Evolutionary conservation across 2,329 filamentous ascomycete genomes (phyloP), one percentile per base, ranked within the genome.

Genomic region (Colletotrichum sp.): DNA sequence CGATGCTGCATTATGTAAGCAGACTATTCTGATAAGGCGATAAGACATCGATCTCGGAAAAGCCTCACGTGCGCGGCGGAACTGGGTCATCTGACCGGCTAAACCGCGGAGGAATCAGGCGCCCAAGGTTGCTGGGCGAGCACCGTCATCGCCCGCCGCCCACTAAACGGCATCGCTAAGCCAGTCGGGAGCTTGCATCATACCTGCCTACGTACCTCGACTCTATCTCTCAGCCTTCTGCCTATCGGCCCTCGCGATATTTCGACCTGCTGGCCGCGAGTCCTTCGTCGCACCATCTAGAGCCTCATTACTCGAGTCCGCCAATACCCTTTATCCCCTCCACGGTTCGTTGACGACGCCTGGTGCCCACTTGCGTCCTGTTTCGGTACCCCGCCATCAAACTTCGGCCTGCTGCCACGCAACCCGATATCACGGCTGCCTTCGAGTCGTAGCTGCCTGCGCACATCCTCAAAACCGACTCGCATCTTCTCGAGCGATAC

Each of bases 301-400:
- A 62, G 56, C 32, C 24, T 64, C 30, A 34, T 21, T 26, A 68
- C 8, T 30, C 30, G 32, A 21, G 28, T 60, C 56, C 38, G 13
- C 15, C 48, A 38, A 26, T n/a, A 69, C 28, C 28, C 18, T 48
- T 58, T n/a, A 32, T 48, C 36, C 36, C 18, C 26, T 62, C 65
- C 34, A 32, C 70, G 64, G 48, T 30, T 38, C 36, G 70, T 55
- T 73, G 64, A 73, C 21, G 65, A 76, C 70, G 65, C 32, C 69
- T 52, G 38, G 70, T 73, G 64, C 65, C 70, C 66, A 73, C 61
- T 71, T 71, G 71, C 55, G 62, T 74, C 52, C 66, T 55, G 66
- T 76, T 70, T 76, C 66, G 70, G 74, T 66, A 76, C 74, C 74
- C 74, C 74, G 71, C 74, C 74, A 76, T 76, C 74, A 76, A 76